These are phyloP conservation scores for Colletotrichum sp. DNA, from an alignment of 2,329 filamentous ascomycete genomes.

Conservation along the genomic window DNA sequence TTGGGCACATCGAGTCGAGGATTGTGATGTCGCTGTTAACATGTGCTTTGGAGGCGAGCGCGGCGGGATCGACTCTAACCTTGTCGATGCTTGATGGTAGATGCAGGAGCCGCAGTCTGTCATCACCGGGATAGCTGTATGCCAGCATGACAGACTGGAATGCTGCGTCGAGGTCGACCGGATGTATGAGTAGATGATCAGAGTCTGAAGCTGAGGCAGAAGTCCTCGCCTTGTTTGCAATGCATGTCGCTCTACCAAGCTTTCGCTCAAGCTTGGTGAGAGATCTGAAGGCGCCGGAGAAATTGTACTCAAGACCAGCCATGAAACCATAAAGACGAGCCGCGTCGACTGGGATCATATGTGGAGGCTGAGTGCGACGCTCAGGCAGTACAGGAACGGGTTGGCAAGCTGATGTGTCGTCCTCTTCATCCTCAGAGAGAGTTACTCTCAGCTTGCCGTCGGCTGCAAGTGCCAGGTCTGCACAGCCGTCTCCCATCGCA, in stretches of 20 bases:
- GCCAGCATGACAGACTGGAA: constrained; percentile 36
- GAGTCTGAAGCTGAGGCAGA: not conserved
- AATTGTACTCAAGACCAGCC: constrained; percentile 20
- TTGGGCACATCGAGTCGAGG: not conserved
- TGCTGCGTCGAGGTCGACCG: constrained; percentile 32
- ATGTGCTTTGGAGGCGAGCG: not conserved
- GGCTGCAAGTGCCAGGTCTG: constrained; percentile 24
- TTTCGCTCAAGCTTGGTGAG: constrained; percentile 17
- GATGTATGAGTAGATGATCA: constrained; percentile 30
- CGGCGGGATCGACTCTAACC: constrained; percentile 21
- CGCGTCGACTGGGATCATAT: not conserved
- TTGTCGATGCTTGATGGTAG: constrained; percentile 31
- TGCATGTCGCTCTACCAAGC: not conserved
- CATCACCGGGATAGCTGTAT: constrained; percentile 31
- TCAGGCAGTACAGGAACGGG: not conserved
- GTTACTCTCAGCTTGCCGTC: not conserved
- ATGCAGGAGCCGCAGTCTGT: constrained; percentile 31
- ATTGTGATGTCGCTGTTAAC: not conserved
- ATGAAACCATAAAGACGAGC: constrained; percentile 18
- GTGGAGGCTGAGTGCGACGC: not conserved
- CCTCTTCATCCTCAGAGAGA: not conserved
- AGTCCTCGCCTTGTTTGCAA: not conserved
- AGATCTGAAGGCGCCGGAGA: constrained; percentile 17
- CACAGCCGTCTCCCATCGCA: constrained; percentile 22
- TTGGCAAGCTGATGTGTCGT: too few relatives aligned